Percentiles rank a stretch among this genome's conserved stretches.
phyloP scores from a whole-genome alignment of 1,284 basidiomycete genomes.

The Fomitopsis betulina region DNA sequence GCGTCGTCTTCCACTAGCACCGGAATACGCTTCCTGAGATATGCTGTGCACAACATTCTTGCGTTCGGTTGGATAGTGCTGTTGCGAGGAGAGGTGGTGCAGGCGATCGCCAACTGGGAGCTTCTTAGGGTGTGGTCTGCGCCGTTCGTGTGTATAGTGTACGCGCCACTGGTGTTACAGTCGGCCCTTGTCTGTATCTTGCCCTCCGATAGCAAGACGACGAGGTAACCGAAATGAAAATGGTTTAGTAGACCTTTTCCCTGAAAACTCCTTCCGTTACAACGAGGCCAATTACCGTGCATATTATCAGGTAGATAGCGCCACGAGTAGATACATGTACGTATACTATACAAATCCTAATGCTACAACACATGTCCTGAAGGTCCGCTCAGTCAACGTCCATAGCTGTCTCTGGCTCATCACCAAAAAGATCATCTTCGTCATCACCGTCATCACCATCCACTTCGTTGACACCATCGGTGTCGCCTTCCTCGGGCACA shows the following conservation, averaged over 20 bases:
- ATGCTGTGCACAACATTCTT: constrained; percentile 40
- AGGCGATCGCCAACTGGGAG: constrained; percentile 66
- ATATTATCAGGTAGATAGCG: not conserved
- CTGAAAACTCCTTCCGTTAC: not conserved
- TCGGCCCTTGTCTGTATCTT: constrained; percentile 54
- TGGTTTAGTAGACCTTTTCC: not conserved
- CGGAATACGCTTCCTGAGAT: constrained; percentile 31
- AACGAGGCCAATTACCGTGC: not conserved
- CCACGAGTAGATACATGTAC: not conserved
- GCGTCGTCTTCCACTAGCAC: constrained; percentile 31
- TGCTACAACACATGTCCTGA: not conserved
- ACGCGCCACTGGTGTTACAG: constrained; percentile 66
- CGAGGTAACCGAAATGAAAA: not conserved
- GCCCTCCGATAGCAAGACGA: constrained; percentile 16
- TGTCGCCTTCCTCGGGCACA: constrained; percentile 38
- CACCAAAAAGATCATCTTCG: constrained; percentile 59
- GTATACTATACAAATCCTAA: not conserved
- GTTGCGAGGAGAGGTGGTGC: constrained; percentile 35
- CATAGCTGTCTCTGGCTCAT: constrained; percentile 38
- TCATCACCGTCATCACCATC: constrained; percentile 30
- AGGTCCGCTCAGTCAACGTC: constrained; percentile 33
- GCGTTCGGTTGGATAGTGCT: constrained; percentile 57
- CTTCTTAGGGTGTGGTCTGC: constrained; percentile 71
- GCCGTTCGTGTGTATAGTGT: constrained; percentile 70
- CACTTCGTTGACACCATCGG: constrained; percentile 38